These are phyloP conservation scores for Epithele typhae DNA, from an alignment of 768 basidiomycete species.

Conservation along the genomic window DNA sequence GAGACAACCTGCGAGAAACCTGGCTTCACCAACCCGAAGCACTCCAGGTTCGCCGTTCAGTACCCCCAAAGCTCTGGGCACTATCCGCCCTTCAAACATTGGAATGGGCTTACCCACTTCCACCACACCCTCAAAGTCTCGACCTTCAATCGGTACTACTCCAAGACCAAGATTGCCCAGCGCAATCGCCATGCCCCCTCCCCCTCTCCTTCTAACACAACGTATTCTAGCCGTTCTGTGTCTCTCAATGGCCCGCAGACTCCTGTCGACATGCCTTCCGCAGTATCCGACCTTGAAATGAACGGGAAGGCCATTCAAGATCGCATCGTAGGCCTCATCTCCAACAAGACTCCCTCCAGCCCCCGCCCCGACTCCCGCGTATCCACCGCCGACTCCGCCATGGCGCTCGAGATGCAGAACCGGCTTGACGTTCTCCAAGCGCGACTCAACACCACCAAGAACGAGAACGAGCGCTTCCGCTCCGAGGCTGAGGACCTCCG, in stretches of 20 bases:
- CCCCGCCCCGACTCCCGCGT: slow-evolving; percentile 34
- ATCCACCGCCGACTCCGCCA: slow-evolving; percentile 27
- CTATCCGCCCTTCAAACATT: slow-evolving; percentile 31
- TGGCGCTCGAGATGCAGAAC: slow-evolving; percentile 30
- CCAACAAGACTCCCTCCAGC: slow-evolving; percentile 26
- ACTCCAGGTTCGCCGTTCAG: slow-evolving; percentile 50
- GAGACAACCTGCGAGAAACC: slow-evolving; percentile 14
- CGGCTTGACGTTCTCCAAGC: slow-evolving; percentile 39
- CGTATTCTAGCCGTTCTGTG: slow-evolving; percentile 31
- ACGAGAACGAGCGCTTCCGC: slow-evolving; percentile 63
- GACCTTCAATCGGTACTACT: slow-evolving; percentile 36
- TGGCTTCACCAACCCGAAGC: slow-evolving; percentile 33
- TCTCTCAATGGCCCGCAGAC: slow-evolving; percentile 33
- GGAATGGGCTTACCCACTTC: slow-evolving; percentile 35
- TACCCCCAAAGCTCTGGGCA: slow-evolving; percentile 56
- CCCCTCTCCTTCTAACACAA: slow-evolving; percentile 51
- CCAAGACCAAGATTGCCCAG: slow-evolving; percentile 68
- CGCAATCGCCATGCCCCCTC: slow-evolving; percentile 78
- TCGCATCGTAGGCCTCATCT: slow-evolving; percentile 42
- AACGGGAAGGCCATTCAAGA: slow-evolving; percentile 44
- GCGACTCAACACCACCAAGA: slow-evolving; percentile 58
- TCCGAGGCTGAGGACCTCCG: slow-evolving; percentile 31
- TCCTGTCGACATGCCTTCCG: slow-evolving; percentile 7
- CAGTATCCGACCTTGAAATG: slow-evolving; percentile 32
- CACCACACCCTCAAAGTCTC: slow-evolving; percentile 34